phyloP scores from a whole-genome alignment of 2,329 filamentous ascomycete species.

The Fusarium devonianum region DNA sequence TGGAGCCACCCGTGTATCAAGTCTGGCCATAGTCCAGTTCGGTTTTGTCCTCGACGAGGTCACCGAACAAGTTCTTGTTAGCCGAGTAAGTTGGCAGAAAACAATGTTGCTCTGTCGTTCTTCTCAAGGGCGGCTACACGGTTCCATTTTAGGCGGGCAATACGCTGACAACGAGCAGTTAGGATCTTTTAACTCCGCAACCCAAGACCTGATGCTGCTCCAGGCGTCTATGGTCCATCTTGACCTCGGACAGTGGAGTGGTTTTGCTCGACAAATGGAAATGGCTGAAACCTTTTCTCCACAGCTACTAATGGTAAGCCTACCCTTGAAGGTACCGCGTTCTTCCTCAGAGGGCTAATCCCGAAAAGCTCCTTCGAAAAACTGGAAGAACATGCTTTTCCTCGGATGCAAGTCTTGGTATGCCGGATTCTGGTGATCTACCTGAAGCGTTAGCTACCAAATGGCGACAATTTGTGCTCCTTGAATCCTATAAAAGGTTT shows the following conservation, averaged over 20 bases:
- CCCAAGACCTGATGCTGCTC: constrained; percentile 31
- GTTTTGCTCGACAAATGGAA: constrained; percentile 32
- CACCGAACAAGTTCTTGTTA: constrained; percentile 17
- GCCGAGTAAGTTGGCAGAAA: constrained; percentile 32
- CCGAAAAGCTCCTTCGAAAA: constrained; percentile 32
- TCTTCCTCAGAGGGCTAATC: constrained; percentile 13
- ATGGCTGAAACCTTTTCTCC: constrained; percentile 28
- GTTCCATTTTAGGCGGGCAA: neutral
- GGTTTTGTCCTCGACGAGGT: constrained; percentile 35
- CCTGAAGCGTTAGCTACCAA: constrained; percentile 31
- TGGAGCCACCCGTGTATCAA: constrained; percentile 31
- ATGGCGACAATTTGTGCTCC: constrained; percentile 28
- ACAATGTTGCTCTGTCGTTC: no score
- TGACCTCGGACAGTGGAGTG: constrained; percentile 37
- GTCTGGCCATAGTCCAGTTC: constrained; percentile 36
- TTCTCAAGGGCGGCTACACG: no score
- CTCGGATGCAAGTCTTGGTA: constrained; percentile 22
- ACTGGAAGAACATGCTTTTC: constrained; percentile 32
- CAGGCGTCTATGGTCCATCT: constrained; percentile 37
- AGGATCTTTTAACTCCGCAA: constrained; percentile 13
- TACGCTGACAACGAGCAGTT: constrained; percentile 18
- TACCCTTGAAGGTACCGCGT: neutral
- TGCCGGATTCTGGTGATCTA: constrained; percentile 23
- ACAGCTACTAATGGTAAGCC: constrained; percentile 30
- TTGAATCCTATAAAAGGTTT: constrained; percentile 38